Conservation (phyloP, 306 rosid genomes). For the Castanospermum australe region DNA sequence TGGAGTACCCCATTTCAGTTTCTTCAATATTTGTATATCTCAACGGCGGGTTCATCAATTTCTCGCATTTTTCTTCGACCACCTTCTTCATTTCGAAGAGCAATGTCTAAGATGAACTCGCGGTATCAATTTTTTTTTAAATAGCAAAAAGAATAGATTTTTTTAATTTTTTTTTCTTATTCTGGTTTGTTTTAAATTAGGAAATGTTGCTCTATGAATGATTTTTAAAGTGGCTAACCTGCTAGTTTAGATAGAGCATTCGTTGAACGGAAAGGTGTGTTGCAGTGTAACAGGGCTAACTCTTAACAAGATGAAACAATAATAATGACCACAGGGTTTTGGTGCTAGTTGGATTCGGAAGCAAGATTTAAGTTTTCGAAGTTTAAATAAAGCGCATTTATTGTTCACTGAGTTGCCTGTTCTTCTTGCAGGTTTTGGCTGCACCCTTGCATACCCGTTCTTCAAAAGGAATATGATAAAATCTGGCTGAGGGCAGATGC, state of each 20-base stretch:
- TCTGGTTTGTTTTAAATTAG: too few relatives aligned
- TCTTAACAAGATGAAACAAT: neutral
- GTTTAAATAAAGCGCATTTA: too few relatives aligned
- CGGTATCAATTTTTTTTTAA: neutral
- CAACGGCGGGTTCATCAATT: neutral
- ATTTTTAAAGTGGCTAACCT: neutral
- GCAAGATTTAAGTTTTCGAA: too few relatives aligned
- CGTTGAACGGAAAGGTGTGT: neutral
- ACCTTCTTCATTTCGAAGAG: too few relatives aligned
- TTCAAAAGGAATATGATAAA: neutral
- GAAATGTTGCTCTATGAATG: neutral
- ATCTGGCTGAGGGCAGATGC: neutral
- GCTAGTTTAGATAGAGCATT: neutral
- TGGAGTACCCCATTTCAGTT: neutral
- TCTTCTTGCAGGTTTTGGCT: constrained; percentile 24
- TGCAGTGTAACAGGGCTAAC: too few relatives aligned
- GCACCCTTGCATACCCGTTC: neutral
- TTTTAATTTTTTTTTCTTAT: neutral
- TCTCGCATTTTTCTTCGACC: neutral
- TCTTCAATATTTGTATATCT: neutral
- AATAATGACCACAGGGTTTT: too few relatives aligned
- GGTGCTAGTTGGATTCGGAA: too few relatives aligned
- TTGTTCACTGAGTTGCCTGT: neutral
- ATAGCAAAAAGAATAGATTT: neutral
- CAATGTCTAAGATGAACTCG: neutral